A percentile compares a stretch with the other conserved stretches of the same genome.
Conservation (phyloP, 257 asterid genomes). For the Jacaranda copaia region DNA sequence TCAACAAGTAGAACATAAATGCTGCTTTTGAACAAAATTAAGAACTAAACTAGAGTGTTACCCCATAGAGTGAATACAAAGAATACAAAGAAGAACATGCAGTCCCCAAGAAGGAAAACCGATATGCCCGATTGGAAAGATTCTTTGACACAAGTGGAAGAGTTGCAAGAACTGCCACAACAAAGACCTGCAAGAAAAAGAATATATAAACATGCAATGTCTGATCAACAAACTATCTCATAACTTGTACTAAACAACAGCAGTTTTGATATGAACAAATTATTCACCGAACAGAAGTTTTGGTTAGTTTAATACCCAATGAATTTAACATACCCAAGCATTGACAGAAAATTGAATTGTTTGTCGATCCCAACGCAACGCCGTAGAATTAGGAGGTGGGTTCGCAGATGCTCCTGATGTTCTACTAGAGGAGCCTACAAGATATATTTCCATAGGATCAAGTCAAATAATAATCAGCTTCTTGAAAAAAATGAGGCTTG, state of each 20-base stretch:
- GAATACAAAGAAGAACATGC: constrained; percentile 74
- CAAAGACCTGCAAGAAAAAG: constrained; percentile 65
- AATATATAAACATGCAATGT: background rate
- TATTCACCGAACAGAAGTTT: background rate
- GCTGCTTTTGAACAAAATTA: background rate
- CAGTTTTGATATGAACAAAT: constrained; percentile 23
- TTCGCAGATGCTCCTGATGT: constrained; percentile 65
- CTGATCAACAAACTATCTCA: constrained; percentile 32
- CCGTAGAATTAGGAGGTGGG: constrained; percentile 58
- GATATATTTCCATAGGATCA: constrained; percentile 27
- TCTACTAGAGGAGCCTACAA: constrained; percentile 69
- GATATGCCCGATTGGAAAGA: constrained; percentile 76
- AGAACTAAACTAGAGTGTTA: constrained; percentile 42
- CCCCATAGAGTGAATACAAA: constrained; percentile 82
- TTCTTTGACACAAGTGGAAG: constrained; percentile 71
- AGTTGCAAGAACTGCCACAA: constrained; percentile 76
- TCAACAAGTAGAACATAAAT: constrained; percentile 18
- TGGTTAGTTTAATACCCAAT: background rate
- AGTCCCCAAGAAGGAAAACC: constrained; percentile 83
- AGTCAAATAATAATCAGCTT: constrained; percentile 22
- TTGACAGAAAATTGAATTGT: constrained; percentile 88
- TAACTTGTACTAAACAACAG: constrained; percentile 9
- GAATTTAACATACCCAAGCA: constrained; percentile 81
- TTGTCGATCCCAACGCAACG: constrained; percentile 76
- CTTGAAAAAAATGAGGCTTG: constrained; percentile 10